These are phyloP conservation scores for Mrakiaceae sp. DNA, from an alignment of 1,284 basidiomycete genomes.

Conservation along the genomic window DNA sequence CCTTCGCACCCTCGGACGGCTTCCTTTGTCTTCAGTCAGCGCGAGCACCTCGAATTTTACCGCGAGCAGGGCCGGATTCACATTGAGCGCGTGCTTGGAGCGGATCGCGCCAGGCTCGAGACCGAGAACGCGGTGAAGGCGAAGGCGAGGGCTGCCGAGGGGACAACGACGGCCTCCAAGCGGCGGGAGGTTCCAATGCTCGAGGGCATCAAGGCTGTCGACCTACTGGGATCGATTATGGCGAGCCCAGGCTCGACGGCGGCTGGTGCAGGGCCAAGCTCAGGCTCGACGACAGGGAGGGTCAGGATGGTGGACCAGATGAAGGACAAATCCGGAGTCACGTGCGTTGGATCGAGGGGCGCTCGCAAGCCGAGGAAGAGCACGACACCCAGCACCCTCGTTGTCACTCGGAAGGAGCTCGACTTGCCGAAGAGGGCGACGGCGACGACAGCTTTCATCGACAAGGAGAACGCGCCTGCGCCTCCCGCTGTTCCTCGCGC, in stretches of 20 bases:
- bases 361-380: background rate
- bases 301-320: slow-evolving; percentile 9
- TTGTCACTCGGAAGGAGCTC: slow-evolving; percentile 4
- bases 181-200: background rate
- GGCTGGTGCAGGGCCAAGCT: background rate
- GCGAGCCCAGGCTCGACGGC: too few relatives aligned
- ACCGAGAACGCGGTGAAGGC: background rate
- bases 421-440: background rate
- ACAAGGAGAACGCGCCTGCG: background rate
- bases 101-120: background rate
- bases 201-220: slow-evolving; percentile 4
- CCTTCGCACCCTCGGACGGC: background rate
- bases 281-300: background rate
- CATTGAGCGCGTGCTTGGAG: background rate
- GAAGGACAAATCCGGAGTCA: slow-evolving; percentile 1
- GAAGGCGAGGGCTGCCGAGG: background rate
- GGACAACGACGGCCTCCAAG: background rate
- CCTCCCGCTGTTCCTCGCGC: too few relatives aligned
- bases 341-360: background rate
- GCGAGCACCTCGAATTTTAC: background rate
- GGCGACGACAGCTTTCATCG: background rate
- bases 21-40: background rate
- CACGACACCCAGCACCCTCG: background rate
- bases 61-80: background rate
- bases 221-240: background rate